phyloP scores from a whole-genome alignment of 768 basidiomycete species.

The Suillus lakei region DNA sequence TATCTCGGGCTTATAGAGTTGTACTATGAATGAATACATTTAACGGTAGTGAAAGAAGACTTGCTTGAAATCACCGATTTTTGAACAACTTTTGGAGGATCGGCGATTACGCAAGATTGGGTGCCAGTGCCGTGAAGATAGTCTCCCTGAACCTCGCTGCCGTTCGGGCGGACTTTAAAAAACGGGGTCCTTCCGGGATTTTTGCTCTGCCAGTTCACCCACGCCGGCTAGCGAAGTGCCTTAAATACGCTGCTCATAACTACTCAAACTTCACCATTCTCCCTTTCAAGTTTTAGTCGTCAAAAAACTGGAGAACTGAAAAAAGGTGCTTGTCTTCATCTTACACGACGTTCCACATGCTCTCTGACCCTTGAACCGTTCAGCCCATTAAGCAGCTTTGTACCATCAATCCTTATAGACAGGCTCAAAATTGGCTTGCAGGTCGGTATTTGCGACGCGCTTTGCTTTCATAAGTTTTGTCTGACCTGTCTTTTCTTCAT shows the following conservation, averaged over 20 bases:
- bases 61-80: not conserved
- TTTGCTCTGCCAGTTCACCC: slow-evolving; percentile 35
- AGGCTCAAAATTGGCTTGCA: slow-evolving; percentile 77
- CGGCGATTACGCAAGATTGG: slow-evolving; percentile 30
- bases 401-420: slow-evolving; percentile 83
- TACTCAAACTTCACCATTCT: slow-evolving; percentile 36
- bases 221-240: slow-evolving; percentile 44
- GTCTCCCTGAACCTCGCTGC: not conserved
- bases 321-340: slow-evolving; percentile 47
- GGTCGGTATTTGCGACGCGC: slow-evolving; percentile 43
- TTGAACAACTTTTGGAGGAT: slow-evolving; percentile 13
- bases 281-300: slow-evolving; percentile 32
- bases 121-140: slow-evolving; percentile 3
- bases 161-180: slow-evolving; percentile 38
- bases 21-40: not conserved
- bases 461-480: slow-evolving; percentile 25
- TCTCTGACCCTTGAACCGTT: slow-evolving; percentile 21
- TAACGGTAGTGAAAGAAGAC: not conserved
- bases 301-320: slow-evolving; percentile 39
- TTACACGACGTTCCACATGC: slow-evolving; percentile 15
- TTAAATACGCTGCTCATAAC: slow-evolving; percentile 43
- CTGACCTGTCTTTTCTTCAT: slow-evolving; percentile 23
- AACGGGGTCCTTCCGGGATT: slow-evolving; percentile 37
- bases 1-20: not conserved
- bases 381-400: slow-evolving; percentile 65